Evolutionary conservation across 2,329 filamentous ascomycete species (phyloP), one percentile per base, ranked within the genome.

Genomic region (Penicillium vulpinum): DNA sequence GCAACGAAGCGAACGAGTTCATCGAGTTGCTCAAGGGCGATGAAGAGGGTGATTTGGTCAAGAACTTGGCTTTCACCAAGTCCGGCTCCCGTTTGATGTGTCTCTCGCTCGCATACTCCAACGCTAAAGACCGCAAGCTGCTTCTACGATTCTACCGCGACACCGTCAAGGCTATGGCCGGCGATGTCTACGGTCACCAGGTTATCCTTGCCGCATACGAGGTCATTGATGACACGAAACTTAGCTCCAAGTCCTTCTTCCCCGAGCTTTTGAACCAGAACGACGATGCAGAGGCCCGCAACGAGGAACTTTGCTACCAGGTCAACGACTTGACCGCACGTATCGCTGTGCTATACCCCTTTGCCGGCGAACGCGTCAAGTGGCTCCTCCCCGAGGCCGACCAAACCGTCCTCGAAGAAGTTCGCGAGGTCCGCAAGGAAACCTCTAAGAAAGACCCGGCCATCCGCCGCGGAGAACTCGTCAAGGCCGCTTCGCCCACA

Each of bases 51-150:
- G 92, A 97, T 73, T 77, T 97, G 60, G 82, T 94, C 62, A 96
- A 96, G 81, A 97, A 97, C 74, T 84, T 99, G 79, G 92, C 92
- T 7, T 99, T 99, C 76, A 99, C 94, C 41, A 89, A 88, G 73
- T 91, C 91, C 9, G 94, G 94, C 6, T 87, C 92, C 44, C 85
- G 90, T 35, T 81, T 99, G 13, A 88, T 92, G 54, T 93, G 87
- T 69, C 81, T 96, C 41, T 84, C 91, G 39, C 79, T 99, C 38
- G 92, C 94, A 10, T 83, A 96, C 69, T 91, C 92, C 56, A 87
- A 82, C 51, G 92, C 94, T 62, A 99, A 99, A 78, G 93, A 97
- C 75, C 87, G 94, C 67, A 96, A 96, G 76, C 83, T 89, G 58
- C 86, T 99, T 56, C 80, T 97, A 49, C 91, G 89, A 76, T 88